phyloP scores from a whole-genome alignment of 225 moss, liverwort and hornwort species.

The Pseudoscleropodium purum region DNA sequence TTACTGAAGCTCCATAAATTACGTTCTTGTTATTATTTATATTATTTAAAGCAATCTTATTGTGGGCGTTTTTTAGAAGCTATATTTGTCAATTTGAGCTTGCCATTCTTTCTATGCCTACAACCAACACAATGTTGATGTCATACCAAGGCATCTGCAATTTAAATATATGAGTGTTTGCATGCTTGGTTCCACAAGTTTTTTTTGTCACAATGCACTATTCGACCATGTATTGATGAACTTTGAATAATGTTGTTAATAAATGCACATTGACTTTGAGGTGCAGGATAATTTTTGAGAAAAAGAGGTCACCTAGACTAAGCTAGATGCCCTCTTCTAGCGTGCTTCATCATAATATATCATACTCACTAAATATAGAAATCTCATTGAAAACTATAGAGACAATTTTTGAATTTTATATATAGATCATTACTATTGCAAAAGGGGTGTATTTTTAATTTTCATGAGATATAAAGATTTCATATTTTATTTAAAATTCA shows the following conservation, averaged over 20 bases:
- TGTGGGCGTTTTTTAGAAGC: rapidly evolving
- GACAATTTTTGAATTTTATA: neutral
- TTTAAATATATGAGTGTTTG: neutral
- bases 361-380: neutral
- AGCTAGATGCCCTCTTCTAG: rapidly evolving
- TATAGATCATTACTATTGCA: too few relatives aligned
- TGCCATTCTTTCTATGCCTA: neutral
- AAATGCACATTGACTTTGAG: neutral
- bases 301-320: neutral
- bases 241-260: neutral
- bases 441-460: neutral
- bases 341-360: rapidly evolving
- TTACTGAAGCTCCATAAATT: neutral
- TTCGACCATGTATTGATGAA: neutral
- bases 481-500: too few relatives aligned
- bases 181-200: neutral
- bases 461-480: too few relatives aligned
- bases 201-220: neutral
- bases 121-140: neutral
- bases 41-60: neutral
- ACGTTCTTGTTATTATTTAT: neutral
- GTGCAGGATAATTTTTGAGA: neutral
- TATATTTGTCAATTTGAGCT: neutral
- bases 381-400: neutral
- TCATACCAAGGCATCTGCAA: neutral